Evolutionary conservation across 1,139 yeast genomes (phyloP).

Genomic region (Ashbya aceris): DNA sequence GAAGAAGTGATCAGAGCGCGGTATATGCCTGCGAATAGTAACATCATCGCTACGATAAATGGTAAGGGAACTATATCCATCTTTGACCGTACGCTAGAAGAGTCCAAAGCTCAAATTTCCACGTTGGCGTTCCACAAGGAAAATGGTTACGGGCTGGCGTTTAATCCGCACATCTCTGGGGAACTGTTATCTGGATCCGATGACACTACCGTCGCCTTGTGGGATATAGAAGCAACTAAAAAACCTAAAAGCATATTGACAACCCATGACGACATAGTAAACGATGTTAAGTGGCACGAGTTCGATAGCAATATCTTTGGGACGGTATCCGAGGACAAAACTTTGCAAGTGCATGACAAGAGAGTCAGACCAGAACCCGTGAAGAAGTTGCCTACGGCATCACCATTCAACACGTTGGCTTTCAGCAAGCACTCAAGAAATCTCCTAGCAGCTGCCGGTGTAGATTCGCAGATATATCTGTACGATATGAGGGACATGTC

Average conservation of each 20-base stretch:
- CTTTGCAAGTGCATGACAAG: constrained; percentile 58
- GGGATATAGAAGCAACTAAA: constrained; percentile 36
- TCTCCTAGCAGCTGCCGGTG: constrained; percentile 58
- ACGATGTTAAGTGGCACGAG: constrained; percentile 65
- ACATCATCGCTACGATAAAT: constrained; percentile 64
- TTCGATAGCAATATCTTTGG: constrained; percentile 46
- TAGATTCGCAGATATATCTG: constrained; percentile 55
- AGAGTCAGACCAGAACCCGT: constrained; percentile 33
- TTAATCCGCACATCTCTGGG: constrained; percentile 45
- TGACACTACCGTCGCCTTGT: constrained; percentile 50
- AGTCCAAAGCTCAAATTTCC: constrained; percentile 19
- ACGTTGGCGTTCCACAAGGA: constrained; percentile 45
- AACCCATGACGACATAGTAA: constrained; percentile 50
- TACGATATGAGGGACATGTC: constrained; percentile 48
- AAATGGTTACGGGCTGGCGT: constrained; percentile 66
- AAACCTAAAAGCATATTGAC: constrained; percentile 27
- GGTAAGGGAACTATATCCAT: constrained; percentile 65
- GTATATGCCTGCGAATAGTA: constrained; percentile 64
- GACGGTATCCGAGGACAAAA: constrained; percentile 63
- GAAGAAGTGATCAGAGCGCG: constrained; percentile 77
- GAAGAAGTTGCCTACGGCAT: constrained; percentile 30
- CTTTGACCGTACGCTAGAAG: constrained; percentile 41
- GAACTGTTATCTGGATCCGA: constrained; percentile 53
- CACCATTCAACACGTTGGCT: constrained; percentile 49
- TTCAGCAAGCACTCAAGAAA: constrained; percentile 55